phyloP scores from a whole-genome alignment of 2,329 filamentous ascomycete genomes.

The Exophiala mesophila region DNA sequence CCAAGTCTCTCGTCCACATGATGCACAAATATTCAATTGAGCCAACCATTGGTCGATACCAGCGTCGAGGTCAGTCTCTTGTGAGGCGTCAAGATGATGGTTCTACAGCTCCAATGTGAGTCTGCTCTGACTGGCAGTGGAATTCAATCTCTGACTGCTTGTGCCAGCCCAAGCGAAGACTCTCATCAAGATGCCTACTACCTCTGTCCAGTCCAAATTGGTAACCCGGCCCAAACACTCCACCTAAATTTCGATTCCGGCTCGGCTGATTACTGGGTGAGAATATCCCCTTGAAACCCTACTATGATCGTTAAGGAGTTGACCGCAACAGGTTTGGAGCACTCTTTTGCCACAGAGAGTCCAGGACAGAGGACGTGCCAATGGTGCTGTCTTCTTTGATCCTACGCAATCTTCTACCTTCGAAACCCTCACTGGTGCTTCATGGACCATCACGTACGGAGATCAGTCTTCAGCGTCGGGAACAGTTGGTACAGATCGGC shows the following conservation, averaged over 20 bases:
- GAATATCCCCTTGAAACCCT: background rate
- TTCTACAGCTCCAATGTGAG: constrained; percentile 14
- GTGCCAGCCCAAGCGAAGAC: constrained; percentile 53
- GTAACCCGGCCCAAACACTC: constrained; percentile 59
- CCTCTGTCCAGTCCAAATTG: constrained; percentile 59
- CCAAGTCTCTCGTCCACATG: constrained; percentile 59
- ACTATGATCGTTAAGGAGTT: constrained; percentile 12
- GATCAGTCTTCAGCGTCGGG: constrained; percentile 64
- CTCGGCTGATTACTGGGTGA: constrained; percentile 62
- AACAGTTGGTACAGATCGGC: constrained; percentile 57
- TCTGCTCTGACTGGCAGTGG: background rate
- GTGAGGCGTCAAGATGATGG: constrained; percentile 14
- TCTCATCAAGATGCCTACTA: constrained; percentile 64
- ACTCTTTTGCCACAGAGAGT: constrained; percentile 41
- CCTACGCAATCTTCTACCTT: constrained; percentile 58
- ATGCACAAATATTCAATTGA: constrained; percentile 60
- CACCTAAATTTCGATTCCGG: constrained; percentile 64
- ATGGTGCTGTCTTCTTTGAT: constrained; percentile 54
- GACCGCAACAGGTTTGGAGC: constrained; percentile 48
- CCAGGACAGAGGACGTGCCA: constrained; percentile 31
- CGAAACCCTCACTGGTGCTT: constrained; percentile 44
- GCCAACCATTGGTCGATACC: constrained; percentile 59
- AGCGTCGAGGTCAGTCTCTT: constrained; percentile 41
- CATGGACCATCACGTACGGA: constrained; percentile 64
- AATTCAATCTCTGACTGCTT: constrained; percentile 1